Evolutionary conservation across 2,329 filamentous ascomycete species (phyloP), one percentile per base, ranked within the genome.

Genomic region (Aureobasidium sp.): DNA sequence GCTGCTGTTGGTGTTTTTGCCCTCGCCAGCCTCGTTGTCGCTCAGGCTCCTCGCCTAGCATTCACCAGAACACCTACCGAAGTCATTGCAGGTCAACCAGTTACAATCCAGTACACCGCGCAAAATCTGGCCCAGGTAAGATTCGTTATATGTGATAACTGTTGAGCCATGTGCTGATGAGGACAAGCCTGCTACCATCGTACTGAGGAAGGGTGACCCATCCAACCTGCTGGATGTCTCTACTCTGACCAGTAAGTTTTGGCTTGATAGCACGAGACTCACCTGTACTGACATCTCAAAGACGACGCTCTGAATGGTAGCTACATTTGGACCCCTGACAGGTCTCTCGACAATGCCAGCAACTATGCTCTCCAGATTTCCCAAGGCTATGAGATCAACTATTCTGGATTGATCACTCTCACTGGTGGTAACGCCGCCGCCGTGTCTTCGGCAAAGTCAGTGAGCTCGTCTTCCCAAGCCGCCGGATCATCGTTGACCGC

Each of bases 341-440:
- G 67, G 25, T 69, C 67, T 40, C 73, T 84, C 29, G 66, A 70
- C 46, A 70, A 75, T 63, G 77, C 72, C 60, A 62, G 69, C 38
- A 74, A 83, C 73, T 86, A 85, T 67, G 82, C 84, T 59, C 77
- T 86, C 61, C 72, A 84, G 69, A 84, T 86, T 71, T 69, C 67
- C 15, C 82, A 84, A 68, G 78, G 75, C 61, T 72, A 71, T 49
- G 64, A 74, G 51, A 67, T 74, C 69, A 86, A 86, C 74, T 85
- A 84, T 74, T 81, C 77, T 47, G 79, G 77, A 46, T 76, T 76
- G 31, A 75, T 85, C 69, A 67, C 68, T 33, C 68, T 82, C 47
- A 69, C 72, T 37, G 76, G 76, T 42, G 73, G 70, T 42, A 65
- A 68, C 60, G 65, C 65, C 57, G 43, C 62, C 11, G 55, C 66